A percentile compares a stretch with the other conserved stretches of the same genome.
These are phyloP conservation scores for Favolaschia claudopus DNA, from an alignment of 768 basidiomycete species.

Conservation along the genomic window DNA sequence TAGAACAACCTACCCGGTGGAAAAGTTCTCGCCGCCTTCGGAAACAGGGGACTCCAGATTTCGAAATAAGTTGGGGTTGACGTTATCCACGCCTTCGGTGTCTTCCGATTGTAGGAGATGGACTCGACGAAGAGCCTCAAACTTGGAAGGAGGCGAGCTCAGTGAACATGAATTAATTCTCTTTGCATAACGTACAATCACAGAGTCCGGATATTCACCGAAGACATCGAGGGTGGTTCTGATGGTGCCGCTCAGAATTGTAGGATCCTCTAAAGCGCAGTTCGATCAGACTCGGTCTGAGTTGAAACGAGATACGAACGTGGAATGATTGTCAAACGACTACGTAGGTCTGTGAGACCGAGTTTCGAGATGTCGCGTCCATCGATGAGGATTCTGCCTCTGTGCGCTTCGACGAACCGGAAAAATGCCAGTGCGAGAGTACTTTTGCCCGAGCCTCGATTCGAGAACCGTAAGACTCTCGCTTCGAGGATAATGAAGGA, in stretches of 20 bases:
- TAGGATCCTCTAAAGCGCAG: conserved; percentile 67
- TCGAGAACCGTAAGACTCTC: not conserved
- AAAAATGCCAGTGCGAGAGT: conserved; percentile 82
- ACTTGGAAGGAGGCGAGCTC: too few species aligned
- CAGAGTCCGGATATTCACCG: conserved; percentile 70
- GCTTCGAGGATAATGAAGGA: not conserved
- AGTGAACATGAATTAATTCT: not conserved
- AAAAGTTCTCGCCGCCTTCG: conserved; percentile 83
- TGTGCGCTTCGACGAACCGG: conserved; percentile 87
- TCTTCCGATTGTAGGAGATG: conserved; percentile 74
- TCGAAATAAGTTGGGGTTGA: conserved; percentile 80
- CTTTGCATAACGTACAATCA: conserved; percentile 55
- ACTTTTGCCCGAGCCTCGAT: conserved; percentile 80
- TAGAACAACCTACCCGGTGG: conserved; percentile 56
- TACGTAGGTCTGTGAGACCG: conserved; percentile 84
- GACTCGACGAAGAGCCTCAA: conserved; percentile 80
- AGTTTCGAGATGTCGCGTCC: conserved; percentile 81
- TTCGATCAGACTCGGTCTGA: not conserved
- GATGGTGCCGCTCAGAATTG: conserved; percentile 73
- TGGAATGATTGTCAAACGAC: conserved; percentile 78
- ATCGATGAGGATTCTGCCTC: conserved; percentile 79
- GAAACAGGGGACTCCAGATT: conserved; percentile 71
- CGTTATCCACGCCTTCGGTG: conserved; percentile 49
- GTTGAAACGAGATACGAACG: conserved; percentile 54
- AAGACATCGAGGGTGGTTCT: conserved; percentile 78